Percentiles rank a stretch among this genome's conserved stretches.
phyloP scores from a whole-genome alignment of 768 basidiomycete species.

The Harrya chromipes region DNA sequence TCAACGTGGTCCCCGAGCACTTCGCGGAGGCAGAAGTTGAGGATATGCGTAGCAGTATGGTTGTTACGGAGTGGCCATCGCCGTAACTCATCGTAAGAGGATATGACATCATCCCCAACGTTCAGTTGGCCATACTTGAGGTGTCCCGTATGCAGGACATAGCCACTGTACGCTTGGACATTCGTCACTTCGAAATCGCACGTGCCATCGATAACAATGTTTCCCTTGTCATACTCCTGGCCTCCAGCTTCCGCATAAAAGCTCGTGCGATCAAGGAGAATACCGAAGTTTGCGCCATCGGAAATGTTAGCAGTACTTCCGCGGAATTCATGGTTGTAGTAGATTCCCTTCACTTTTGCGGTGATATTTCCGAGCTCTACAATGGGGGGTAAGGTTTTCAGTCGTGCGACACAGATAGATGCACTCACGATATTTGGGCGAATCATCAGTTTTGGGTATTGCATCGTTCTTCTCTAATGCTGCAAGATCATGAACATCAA shows the following conservation, averaged over 20 bases:
- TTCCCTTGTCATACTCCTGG: slow-evolving; percentile 95
- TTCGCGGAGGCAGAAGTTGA: slow-evolving; percentile 91
- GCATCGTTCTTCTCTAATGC: slow-evolving; percentile 70
- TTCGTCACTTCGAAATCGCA: slow-evolving; percentile 93
- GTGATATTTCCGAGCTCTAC: slow-evolving; percentile 75
- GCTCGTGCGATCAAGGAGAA: slow-evolving; percentile 88
- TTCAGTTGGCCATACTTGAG: slow-evolving; percentile 85
- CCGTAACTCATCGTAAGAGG: slow-evolving; percentile 94
- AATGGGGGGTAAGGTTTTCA: slow-evolving; percentile 1
- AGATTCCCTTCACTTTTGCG: slow-evolving; percentile 79
- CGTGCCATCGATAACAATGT: slow-evolving; percentile 86
- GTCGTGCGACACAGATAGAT: neutral
- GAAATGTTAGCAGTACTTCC: slow-evolving; percentile 65
- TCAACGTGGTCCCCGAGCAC: slow-evolving; percentile 96
- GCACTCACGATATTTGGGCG: slow-evolving; percentile 80
- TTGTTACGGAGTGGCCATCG: slow-evolving; percentile 97
- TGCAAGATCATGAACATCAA: slow-evolving; percentile 95
- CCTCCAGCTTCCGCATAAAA: slow-evolving; percentile 99
- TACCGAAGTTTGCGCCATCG: slow-evolving; percentile 67
- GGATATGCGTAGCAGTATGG: slow-evolving; percentile 97
- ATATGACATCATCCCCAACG: slow-evolving; percentile 78
- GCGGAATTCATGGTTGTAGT: slow-evolving; percentile 74
- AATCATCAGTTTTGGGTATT: slow-evolving; percentile 92
- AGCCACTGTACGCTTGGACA: slow-evolving; percentile 93
- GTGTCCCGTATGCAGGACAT: slow-evolving; percentile 88